Base-by-base conservation (phyloP, 495 filamentous ascomycete genomes). In the Zalerion maritima region DNA sequence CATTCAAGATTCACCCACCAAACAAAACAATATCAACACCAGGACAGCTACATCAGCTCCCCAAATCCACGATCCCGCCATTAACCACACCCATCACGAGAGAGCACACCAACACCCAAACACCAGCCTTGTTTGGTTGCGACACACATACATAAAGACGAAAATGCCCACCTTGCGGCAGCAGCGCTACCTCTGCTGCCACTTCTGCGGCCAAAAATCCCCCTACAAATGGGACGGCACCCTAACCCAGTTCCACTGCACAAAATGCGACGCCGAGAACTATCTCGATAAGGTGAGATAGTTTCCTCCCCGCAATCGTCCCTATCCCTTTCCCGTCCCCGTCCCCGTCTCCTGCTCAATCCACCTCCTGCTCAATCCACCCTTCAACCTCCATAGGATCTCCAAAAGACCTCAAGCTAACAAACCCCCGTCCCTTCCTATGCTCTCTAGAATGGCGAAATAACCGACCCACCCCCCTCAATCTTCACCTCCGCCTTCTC, bases 391-490 rank as follows among this genome's bases (percentile, higher is more conserved):
- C n/a, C n/a, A n/a, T n/a, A n/a, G n/a, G n/a, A n/a, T n/a, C n/a
- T n/a, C n/a, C n/a, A n/a, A n/a, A n/a, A n/a, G n/a, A n/a, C n/a
- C n/a, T n/a, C n/a, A n/a, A n/a, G n/a, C n/a, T n/a, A 17, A 31
- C 35, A 13, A 17, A 21, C 17, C 29, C 23, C n/a, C 12, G 16
- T 21, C 13, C 15, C 27, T 15, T 21, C 29, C 20, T n/a, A 21
- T 20, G 8, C 20, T 21, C 24, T 22, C 16, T 41, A 86, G 78
- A 67, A 82, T 47, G 85, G 85, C 43, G 66, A 86, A 29, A 83
- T 92, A 25, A 81, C 78, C 26, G 85, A 94, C 46, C 81, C 85
- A 10, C 84, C 85, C n/a, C 64, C 69, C 17, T 50, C 63, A 6
- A 64, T 55, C 32, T 50, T 32, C 24, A 31, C 26, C 21, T 22